Base-by-base conservation (phyloP, 2,329 filamentous ascomycete species). In the Diaporthe velutina region DNA sequence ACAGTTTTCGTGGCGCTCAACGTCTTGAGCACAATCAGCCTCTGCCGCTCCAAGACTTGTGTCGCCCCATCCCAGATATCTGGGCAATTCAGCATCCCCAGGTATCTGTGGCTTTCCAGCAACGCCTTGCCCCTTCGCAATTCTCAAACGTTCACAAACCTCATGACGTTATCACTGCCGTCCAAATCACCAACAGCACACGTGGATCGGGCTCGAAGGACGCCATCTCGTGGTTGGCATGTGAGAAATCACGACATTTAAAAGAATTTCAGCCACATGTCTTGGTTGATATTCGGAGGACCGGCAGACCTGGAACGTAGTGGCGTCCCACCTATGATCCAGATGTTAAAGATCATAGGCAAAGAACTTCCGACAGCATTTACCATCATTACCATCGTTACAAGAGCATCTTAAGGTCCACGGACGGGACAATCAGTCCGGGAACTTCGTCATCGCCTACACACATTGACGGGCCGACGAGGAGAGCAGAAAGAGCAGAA, bases 191-290 rank as follows among this genome's bases (percentile, higher is more conserved):
- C 4, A 28, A 15, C 40, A 50, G 30, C 28, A 50, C 60, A 66
- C 60, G 42, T 66, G 60, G 45, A 28, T 38, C n/a, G 45, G 40
- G 60, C 38, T 25, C 5, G 8, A 52, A 17, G 52, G 28, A 38
- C n/a, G 30, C 45, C 45, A 25, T 50, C 28, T 25, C 45, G 61
- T 35, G 61, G 19, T 67, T 67, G 61, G 61, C 45, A 67, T 67
- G 61, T 45, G 10, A 3, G 12, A 40, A 8, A 13, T 25, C 55
- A n/a, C 2, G 15, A 19, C 45, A 67, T 19, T 17, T 17, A 17
- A 8, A 54, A 52, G 45, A 38, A 13, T 54, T 33, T 30, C 50
- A 68, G 48, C 64, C 48, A 50, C 64, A 40, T 52, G 64, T 68
- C 64, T 68, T 28, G 33, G 7, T 38, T 15, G 22, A 28, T 25